A percentile compares a stretch with the other conserved stretches of the same genome.
Conservation (phyloP, 108 stramenopile genomes). For the Pseudonitzschia delicatissima region DNA sequence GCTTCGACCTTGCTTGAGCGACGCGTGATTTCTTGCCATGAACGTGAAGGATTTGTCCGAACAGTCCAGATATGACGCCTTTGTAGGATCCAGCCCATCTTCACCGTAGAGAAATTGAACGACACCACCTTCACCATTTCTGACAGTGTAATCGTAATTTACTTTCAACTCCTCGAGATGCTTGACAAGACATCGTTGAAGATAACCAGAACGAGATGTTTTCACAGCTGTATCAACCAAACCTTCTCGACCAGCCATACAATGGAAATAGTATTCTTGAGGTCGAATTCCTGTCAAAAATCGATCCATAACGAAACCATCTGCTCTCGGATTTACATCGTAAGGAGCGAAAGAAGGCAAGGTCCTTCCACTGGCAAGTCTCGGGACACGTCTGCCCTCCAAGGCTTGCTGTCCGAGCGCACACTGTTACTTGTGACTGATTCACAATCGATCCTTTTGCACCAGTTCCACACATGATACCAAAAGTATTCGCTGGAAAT, state of each 20-base stretch:
- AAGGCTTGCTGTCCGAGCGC: slow-evolving; percentile 99
- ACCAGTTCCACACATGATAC: slow-evolving; percentile 97
- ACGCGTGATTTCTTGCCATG: slow-evolving; percentile 85
- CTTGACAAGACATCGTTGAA: slow-evolving; percentile 98
- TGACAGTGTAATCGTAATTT: slow-evolving; percentile 95
- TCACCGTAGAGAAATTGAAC: slow-evolving; percentile 99
- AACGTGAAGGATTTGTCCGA: slow-evolving; percentile 75
- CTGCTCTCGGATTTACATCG: slow-evolving; percentile 96
- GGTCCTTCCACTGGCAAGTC: slow-evolving; percentile 95
- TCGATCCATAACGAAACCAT: slow-evolving; percentile 98
- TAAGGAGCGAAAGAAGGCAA: slow-evolving; percentile 97
- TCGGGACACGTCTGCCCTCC: slow-evolving; percentile 98
- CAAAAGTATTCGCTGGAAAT: slow-evolving; percentile 96
- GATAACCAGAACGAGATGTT: slow-evolving; percentile 97
- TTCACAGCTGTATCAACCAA: slow-evolving; percentile 97
- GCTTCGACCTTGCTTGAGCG: slow-evolving; percentile 57
- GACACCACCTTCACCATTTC: slow-evolving; percentile 96
- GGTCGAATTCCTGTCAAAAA: slow-evolving; percentile 97
- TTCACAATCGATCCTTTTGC: slow-evolving; percentile 99
- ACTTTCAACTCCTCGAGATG: slow-evolving; percentile 97
- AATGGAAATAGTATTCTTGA: slow-evolving; percentile 99
- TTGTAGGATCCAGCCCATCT: slow-evolving; percentile 96
- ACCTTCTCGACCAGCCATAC: slow-evolving; percentile 99
- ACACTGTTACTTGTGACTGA: slow-evolving; percentile 97
- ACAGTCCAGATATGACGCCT: slow-evolving; percentile 83